Base-by-base conservation (phyloP, 2,329 filamentous ascomycete species). In the Colletotrichum australisinense region DNA sequence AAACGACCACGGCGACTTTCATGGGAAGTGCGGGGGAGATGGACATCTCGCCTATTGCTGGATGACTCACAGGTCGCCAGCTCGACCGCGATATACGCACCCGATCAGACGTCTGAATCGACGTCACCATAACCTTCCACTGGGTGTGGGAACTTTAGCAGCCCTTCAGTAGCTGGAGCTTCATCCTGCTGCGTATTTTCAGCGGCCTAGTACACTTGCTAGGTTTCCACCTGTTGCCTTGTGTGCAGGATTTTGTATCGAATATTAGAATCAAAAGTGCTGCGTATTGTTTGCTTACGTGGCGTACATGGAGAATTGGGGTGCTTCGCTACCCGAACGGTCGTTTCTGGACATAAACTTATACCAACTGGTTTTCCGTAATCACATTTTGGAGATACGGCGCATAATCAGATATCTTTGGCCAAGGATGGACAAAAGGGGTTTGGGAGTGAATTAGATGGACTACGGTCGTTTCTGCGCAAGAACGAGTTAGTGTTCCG, bases 41-140 rank as follows among this genome's bases (percentile, higher is more conserved):
- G 90, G 90, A 90, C 64, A 90, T 92, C 58, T 19, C 86, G 90
- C 14, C 83, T 92, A 2, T 79, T 92, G 2, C 83, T 91, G n/a
- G 88, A 91, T 66, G 89, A 90, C 74, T 81, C 82, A 4, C 83
- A 83, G 70, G 69, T 80, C 3, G 69, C 73, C 9, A 80, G 78
- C 57, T 60, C 74, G 24, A 76, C 73, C 49, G 65, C 77, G 30
- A 77, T 81, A 28, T 74, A 74, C 26, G 78, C 75, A 14, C 49
- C 76, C 8, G 81, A 83, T 28, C 63, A 63, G 70, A 58, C 63
- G 19, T 69, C 68, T 30, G 72, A 74, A 19, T 58, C 72, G 12
- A 42, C 49, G 16, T 74, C 72, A 30, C 72, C 72, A 53, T 72
- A 42, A 63, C 35, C 19, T n/a, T 19, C 6, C 8, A 22, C n/a